Percentiles rank a stretch among this genome's conserved stretches.
Conservation (phyloP, 306 rosid genomes). For the Quillaja saponaria region DNA sequence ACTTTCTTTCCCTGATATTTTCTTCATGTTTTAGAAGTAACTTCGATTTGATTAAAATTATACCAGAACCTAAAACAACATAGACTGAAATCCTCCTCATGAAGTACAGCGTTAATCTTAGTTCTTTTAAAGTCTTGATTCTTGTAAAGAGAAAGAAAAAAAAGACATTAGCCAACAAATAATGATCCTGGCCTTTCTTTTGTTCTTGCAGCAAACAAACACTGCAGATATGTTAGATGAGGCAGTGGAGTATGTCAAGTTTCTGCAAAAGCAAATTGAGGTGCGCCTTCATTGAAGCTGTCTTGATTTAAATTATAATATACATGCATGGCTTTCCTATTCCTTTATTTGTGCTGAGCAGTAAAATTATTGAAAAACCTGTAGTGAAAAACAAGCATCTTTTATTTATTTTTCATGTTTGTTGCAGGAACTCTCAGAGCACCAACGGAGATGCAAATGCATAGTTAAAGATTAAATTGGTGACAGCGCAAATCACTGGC, state of each 20-base stretch:
- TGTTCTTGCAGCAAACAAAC: constrained; percentile 80
- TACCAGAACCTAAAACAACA: too few species aligned
- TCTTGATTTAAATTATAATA: constrained; percentile 1
- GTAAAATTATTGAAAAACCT: background rate
- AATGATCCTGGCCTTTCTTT: too few species aligned
- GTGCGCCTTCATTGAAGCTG: constrained; percentile 37
- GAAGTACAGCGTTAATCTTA: too few species aligned
- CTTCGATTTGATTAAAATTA: too few species aligned
- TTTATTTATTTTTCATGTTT: background rate
- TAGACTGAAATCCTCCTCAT: too few species aligned
- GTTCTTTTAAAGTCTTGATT: too few species aligned
- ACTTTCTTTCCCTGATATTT: too few species aligned
- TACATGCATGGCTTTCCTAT: too few species aligned
- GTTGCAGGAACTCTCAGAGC: constrained; percentile 82
- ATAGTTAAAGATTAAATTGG: constrained; percentile 42
- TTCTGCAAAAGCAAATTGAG: constrained; percentile 86
- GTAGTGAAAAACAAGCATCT: background rate
- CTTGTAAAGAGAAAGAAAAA: too few species aligned
- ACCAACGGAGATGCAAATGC: constrained; percentile 72
- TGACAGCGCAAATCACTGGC: constrained; percentile 14
- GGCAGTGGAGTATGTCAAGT: constrained; percentile 86
- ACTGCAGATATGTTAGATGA: constrained; percentile 94
- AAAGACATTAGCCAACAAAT: too few species aligned
- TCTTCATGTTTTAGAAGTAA: too few species aligned
- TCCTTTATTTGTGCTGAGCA: constrained; percentile 1